Base-by-base conservation (phyloP, 306 rosid genomes). In the Trifolium subterraneum region DNA sequence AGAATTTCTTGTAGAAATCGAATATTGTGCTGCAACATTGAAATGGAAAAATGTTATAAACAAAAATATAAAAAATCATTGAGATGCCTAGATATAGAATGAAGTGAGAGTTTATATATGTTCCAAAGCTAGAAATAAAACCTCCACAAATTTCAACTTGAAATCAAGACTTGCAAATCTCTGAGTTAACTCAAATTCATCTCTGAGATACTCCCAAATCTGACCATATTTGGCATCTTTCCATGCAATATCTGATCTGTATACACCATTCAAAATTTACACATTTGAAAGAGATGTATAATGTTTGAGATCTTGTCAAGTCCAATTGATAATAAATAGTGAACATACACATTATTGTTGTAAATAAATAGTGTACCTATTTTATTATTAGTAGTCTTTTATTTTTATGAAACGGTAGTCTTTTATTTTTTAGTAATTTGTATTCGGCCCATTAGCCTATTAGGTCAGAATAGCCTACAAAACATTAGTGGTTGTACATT, bases 101-200 rank as follows among this genome's bases (percentile, higher is more conserved):
- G 33, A 27, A 59, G 51, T 38, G 16, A 44, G 63, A 31, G 52
- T 50, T 39, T 33, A 16, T 5, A n/a, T 10, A 38, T n/a, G n/a
- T n/a, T 55, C 20, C 50, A 12, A 64, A 33, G 58, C 58, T 22
- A 73, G 59, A 70, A 71, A 65, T 7, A 18, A 15, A 56, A 86
- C 99, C 99, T 95, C 99, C 78, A 95, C 99, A 78, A 95, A 95
- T 84, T 95, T 95, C 90, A 95, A 86, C 89, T 95, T 95, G 79
- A 92, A 95, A 75, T 95, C 98, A 38, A 92, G 96, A 87, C 96
- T 92, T 25, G 98, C 93, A 66, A 94, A 94, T 86, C 98, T 86
- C 82, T 91, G 98, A 11, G 98, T 95, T 62, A 95, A 70, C 59
- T 95, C 99, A 74, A 92, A 95, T 85, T 95, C 99, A 50, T 90